Percentiles rank a stretch among this genome's conserved stretches.
Conservation (phyloP, 768 basidiomycete genomes). For the Filobasidium floriforme region DNA sequence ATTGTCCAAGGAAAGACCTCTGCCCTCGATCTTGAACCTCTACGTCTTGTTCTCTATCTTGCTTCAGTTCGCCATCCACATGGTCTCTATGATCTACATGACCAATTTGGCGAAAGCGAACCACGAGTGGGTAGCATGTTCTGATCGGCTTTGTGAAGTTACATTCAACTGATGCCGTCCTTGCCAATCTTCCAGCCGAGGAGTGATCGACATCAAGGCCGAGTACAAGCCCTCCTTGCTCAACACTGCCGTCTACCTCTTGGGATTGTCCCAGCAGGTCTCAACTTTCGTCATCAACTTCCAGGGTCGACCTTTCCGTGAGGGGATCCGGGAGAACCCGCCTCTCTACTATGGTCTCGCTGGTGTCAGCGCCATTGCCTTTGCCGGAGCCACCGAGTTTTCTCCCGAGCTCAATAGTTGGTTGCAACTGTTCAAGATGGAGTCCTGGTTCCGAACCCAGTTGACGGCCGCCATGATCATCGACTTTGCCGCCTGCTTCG, state of each 20-base stretch:
- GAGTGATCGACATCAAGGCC: constrained; percentile 82
- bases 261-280: constrained; percentile 93
- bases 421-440: constrained; percentile 95
- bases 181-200: constrained; percentile 48
- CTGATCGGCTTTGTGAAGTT: neutral
- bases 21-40: constrained; percentile 92
- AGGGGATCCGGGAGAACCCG: constrained; percentile 90
- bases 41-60: constrained; percentile 89
- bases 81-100: constrained; percentile 82
- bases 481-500: constrained; percentile 82
- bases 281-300: constrained; percentile 99
- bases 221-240: constrained; percentile 91
- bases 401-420: constrained; percentile 91
- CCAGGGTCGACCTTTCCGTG: constrained; percentile 93
- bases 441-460: constrained; percentile 66
- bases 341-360: constrained; percentile 89
- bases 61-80: constrained; percentile 88
- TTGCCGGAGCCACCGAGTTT: constrained; percentile 87
- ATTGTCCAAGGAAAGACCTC: constrained; percentile 81
- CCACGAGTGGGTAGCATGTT: constrained; percentile 54
- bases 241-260: constrained; percentile 92
- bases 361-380: constrained; percentile 80
- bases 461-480: constrained; percentile 72
- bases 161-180: constrained; percentile 5
- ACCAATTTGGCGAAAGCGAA: constrained; percentile 69